Evolutionary conservation across 2,329 filamentous ascomycete genomes (phyloP), one percentile per base, ranked within the genome.

Genomic region (Pseudogymnoascus sp.): DNA sequence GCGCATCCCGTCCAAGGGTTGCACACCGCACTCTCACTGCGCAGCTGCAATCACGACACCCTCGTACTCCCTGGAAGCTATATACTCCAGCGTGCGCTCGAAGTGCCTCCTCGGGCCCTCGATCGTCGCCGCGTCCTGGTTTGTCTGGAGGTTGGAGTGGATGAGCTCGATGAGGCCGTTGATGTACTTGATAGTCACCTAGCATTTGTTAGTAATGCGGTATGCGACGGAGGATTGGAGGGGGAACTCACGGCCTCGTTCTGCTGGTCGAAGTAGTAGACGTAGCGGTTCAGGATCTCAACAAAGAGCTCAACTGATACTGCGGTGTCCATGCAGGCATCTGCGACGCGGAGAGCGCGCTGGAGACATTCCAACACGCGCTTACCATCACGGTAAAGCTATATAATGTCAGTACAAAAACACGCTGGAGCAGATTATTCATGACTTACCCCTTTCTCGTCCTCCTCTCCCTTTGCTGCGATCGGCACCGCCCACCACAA

Each of bases 221-320:
- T n/a, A n/a, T n/a, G n/a, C n/a, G n/a, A n/a, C n/a, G n/a, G n/a
- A n/a, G n/a, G n/a, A n/a, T n/a, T n/a, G n/a, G n/a, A n/a, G n/a
- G n/a, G n/a, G n/a, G n/a, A n/a, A n/a, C 81, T 75, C 74, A 84
- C 94, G 66, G 92, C 92, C 76, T 99, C 94, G 75, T 99, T 99
- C 72, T 96, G 91, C 74, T 99, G 93, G 74, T 99, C 94, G 77
- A 97, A 99, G 78, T 97, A 99, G 75, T 99, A 99, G 60, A 97
- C 92, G 73, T 99, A 99, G 74, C 94, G 86, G 74, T 99, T 97
- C 61, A 99, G 78, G 65, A 99, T 99, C 77, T 99, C 94, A 62
- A 99, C 93, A 75, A 99, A 99, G 57, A 99, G 82, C 76, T 99
- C 95, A 54, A 99, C 94, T 2, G 91, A 97, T 3, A 97, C 91